Percentiles rank a stretch among this genome's conserved stretches.
phyloP scores from a whole-genome alignment of 805 yeast species.

The Wickerhamiella siamensis region DNA sequence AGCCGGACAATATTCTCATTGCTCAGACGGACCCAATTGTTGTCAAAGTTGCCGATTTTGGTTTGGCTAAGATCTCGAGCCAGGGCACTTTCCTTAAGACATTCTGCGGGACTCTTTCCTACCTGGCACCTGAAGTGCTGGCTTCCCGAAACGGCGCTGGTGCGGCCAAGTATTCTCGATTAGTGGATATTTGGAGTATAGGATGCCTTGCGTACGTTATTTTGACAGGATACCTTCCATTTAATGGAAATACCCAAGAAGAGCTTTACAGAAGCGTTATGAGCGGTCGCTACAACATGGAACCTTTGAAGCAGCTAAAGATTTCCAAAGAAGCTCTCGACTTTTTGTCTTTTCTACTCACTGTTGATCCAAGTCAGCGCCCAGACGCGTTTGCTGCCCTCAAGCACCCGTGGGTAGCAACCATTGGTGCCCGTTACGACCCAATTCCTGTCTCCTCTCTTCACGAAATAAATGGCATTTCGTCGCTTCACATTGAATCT shows the following conservation, averaged over 20 bases:
- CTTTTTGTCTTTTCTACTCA: slow-evolving; percentile 56
- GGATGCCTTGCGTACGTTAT: slow-evolving; percentile 91
- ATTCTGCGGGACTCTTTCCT: slow-evolving; percentile 94
- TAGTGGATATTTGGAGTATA: slow-evolving; percentile 95
- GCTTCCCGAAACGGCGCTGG: slow-evolving; percentile 25
- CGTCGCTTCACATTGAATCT: background rate
- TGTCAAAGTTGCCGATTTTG: slow-evolving; percentile 93
- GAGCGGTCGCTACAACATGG: slow-evolving; percentile 62
- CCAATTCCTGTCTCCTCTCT: background rate
- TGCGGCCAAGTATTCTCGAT: slow-evolving; percentile 44
- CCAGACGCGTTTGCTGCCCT: slow-evolving; percentile 66
- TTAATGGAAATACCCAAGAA: slow-evolving; percentile 84
- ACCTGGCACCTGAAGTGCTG: slow-evolving; percentile 89
- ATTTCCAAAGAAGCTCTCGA: slow-evolving; percentile 57
- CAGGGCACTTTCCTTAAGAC: slow-evolving; percentile 82
- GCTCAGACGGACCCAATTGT: slow-evolving; percentile 81
- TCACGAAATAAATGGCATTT: background rate
- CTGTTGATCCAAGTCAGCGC: slow-evolving; percentile 61
- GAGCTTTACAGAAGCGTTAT: slow-evolving; percentile 64
- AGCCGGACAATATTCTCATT: slow-evolving; percentile 89
- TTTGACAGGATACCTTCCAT: slow-evolving; percentile 85
- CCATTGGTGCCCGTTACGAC: background rate
- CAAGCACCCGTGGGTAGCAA: slow-evolving; percentile 63
- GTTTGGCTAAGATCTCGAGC: slow-evolving; percentile 81
- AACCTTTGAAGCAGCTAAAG: slow-evolving; percentile 41